Conservation (phyloP, 208 protist genomes). For the Lotmaria passim region DNA sequence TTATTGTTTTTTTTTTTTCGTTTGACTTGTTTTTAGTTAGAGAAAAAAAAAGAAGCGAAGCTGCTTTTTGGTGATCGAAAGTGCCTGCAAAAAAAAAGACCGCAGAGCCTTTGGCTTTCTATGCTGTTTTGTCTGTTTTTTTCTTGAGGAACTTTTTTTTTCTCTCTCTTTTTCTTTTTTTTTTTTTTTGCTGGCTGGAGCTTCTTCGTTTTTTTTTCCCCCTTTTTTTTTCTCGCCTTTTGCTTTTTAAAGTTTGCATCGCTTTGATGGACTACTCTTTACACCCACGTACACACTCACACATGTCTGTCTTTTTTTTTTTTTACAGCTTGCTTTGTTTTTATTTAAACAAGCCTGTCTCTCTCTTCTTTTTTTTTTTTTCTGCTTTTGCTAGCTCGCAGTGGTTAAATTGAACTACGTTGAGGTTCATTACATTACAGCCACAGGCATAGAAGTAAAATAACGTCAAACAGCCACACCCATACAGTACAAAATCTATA, state of each 20-base stretch:
- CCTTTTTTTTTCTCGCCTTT: constrained; percentile 12
- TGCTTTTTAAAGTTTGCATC: background rate
- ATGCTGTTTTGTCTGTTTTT: background rate
- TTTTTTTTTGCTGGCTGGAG: background rate
- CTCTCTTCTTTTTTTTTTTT: constrained; percentile 1
- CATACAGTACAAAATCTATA: no score
- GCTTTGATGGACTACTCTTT: no score
- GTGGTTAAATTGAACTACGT: background rate
- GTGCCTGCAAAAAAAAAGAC: no score
- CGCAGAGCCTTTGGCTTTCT: background rate
- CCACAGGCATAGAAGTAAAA: background rate
- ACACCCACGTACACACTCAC: background rate
- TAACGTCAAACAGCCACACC: no score
- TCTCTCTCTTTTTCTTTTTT: constrained; percentile 23
- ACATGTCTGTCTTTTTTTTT: background rate
- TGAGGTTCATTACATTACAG: background rate
- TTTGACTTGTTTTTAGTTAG: no score
- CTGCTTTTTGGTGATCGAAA: no score
- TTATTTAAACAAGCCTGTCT: background rate
- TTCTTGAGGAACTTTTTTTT: background rate
- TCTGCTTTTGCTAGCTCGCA: background rate
- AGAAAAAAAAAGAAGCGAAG: no score
- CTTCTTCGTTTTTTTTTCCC: background rate
- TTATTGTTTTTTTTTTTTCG: background rate
- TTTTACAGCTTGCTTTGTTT: background rate